These are phyloP conservation scores for Turnera subulata DNA, from an alignment of 345 rosid genomes.

Conservation along the genomic window DNA sequence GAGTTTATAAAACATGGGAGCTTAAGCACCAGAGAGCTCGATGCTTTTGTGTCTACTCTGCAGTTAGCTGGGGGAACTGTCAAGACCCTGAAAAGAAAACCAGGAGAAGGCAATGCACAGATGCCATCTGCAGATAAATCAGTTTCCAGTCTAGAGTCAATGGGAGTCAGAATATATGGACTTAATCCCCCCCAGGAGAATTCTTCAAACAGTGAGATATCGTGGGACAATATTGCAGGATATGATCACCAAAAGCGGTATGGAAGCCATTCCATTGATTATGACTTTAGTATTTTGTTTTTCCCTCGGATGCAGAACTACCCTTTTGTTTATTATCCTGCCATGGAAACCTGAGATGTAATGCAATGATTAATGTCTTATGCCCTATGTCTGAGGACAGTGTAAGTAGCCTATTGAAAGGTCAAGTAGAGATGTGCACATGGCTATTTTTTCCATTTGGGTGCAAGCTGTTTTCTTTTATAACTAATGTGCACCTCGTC, in stretches of 20 bases:
- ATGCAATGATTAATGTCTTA: neutral
- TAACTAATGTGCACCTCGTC: no score
- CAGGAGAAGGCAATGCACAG: constrained; percentile 34
- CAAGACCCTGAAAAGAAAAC: constrained; percentile 33
- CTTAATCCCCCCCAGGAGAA: constrained; percentile 43
- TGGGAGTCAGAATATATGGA: constrained; percentile 87
- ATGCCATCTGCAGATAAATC: constrained; percentile 46
- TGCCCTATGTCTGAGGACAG: neutral
- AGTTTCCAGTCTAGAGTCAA: constrained; percentile 55
- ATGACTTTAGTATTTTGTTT: no score
- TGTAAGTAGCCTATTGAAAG: no score
- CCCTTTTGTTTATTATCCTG: neutral
- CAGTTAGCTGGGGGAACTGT: constrained; percentile 54
- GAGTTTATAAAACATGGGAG: constrained; percentile 83
- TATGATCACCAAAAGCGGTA: constrained; percentile 82
- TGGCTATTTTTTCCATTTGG: no score
- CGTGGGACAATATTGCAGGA: constrained; percentile 93
- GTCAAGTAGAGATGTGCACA: no score
- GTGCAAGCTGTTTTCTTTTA: no score
- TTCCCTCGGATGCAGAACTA: no score
- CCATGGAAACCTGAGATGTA: neutral
- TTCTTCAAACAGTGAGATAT: constrained; percentile 45
- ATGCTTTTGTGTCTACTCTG: constrained; percentile 80
- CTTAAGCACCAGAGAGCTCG: constrained; percentile 65
- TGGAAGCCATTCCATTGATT: neutral